Percentiles rank a stretch among this genome's conserved stretches.
Evolutionary conservation across 176 grass and related monocot species (phyloP).

Genomic region (Dendrocalamus sinicus): DNA sequence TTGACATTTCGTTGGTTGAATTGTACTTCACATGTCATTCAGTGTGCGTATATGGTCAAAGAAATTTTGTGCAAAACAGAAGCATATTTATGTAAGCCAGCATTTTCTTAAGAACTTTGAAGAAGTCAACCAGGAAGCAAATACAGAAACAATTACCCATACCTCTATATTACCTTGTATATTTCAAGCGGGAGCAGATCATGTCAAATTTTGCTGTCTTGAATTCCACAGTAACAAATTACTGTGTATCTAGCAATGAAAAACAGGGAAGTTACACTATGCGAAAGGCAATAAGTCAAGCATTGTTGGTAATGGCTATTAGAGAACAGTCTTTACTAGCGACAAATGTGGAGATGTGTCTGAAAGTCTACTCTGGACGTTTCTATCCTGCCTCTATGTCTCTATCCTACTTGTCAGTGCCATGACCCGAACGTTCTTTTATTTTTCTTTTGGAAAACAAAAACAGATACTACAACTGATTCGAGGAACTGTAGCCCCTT

Average conservation of each 20-base stretch:
- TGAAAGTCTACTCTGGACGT: background rate
- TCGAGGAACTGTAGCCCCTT: background rate
- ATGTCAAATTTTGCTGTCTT: background rate
- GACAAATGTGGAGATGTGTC: background rate
- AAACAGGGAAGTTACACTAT: conserved; percentile 18
- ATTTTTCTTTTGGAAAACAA: background rate
- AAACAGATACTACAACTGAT: background rate
- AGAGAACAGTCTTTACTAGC: background rate
- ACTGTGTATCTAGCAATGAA: background rate
- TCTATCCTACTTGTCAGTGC: background rate
- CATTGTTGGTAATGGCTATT: background rate
- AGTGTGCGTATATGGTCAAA: background rate
- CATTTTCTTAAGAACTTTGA: background rate
- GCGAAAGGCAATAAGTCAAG: background rate
- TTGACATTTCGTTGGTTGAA: conserved; percentile 22
- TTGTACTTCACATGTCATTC: conserved; percentile 25
- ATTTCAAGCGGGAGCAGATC: background rate
- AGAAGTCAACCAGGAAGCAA: conserved; percentile 8
- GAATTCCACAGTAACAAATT: background rate
- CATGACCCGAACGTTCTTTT: background rate
- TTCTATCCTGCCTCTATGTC: background rate
- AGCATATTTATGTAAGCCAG: background rate
- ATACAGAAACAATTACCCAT: background rate
- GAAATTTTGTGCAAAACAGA: background rate
- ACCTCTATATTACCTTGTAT: background rate